Evolutionary conservation across 2,329 filamentous ascomycete genomes (phyloP), one percentile per base, ranked within the genome.

Genomic region (Neofusicoccum cordaticola): DNA sequence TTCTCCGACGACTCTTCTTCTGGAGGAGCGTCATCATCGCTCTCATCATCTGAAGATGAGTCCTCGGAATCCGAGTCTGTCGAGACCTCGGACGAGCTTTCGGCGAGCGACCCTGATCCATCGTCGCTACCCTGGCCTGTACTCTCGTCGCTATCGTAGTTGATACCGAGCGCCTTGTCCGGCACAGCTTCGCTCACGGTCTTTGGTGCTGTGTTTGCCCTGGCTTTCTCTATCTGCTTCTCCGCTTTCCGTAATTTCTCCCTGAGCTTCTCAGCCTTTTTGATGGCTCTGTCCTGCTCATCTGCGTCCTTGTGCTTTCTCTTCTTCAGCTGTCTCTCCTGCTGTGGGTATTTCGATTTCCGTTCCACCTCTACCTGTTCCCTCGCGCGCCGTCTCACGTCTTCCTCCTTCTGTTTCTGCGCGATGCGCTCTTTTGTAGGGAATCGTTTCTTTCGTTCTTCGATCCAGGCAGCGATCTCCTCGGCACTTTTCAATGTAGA

Each of bases 391-490:
- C 70, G 72, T 51, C 69, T 71, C 8, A 75, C 64, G 35, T 62
- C 70, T 6, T 69, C 68, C 63, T 74, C 83, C 65, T 83, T 82
- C 67, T 86, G 85, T 76, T 85, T 91, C 68, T 86, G 86, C 66
- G 86, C 84, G 67, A 88, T 81, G 63, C 91, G 88, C 66, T 86
- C 86, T 74, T 87, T 86, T 2, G 93, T 97, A 1, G 94, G 94
- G 74, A 86, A 98, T 60, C 89, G 88, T 68, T 87, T 89, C 73
- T 85, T 90, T 66, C 94, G 87, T 75, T 97, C 92, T 57, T 87
- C 87, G 67, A 96, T 86, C 87, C 92, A 98, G 6, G 87, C 86
- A 27, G 87, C 85, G 63, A 97, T 83, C 72, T 97, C 93, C 65
- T 86, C 85, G 15, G 83, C 74, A 6, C 82, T 82, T 62, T 82